Evolutionary conservation across 2,329 filamentous ascomycete species (phyloP).

Genomic region (Sporothrix luriei): DNA sequence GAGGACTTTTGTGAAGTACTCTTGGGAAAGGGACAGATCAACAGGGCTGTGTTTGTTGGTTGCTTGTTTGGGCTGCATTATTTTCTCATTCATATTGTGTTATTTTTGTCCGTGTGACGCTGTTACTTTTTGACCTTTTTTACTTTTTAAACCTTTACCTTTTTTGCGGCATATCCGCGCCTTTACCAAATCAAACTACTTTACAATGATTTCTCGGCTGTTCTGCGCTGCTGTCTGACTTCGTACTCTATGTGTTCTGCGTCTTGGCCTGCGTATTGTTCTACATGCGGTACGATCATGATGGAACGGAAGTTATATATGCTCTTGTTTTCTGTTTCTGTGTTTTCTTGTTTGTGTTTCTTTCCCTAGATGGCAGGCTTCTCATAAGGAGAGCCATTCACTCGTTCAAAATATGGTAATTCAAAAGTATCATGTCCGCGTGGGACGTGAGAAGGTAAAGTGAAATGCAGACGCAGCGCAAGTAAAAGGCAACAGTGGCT

Average conservation of each 20-base stretch:
- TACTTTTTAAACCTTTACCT: background rate
- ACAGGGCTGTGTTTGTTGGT: background rate
- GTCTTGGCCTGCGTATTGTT: background rate
- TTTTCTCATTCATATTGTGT: slow-evolving; percentile 10
- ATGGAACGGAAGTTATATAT: no score
- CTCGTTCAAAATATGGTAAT: background rate
- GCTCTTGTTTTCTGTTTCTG: background rate
- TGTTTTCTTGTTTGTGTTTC: no score
- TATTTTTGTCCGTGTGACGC: background rate
- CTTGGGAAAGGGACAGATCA: background rate
- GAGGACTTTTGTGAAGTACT: background rate
- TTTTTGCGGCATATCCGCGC: background rate
- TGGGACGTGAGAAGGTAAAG: background rate
- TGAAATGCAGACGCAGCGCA: background rate
- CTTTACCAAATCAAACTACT: background rate
- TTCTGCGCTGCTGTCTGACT: background rate
- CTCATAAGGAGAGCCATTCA: background rate
- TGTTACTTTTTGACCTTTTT: background rate
- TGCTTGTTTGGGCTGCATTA: slow-evolving; percentile 6
- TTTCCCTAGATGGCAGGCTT: background rate
- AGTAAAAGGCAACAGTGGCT: background rate
- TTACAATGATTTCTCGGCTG: background rate
- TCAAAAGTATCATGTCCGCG: background rate
- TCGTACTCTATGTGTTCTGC: background rate
- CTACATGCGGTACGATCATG: no score